Percentiles rank a stretch among this genome's conserved stretches.
phyloP scores from a whole-genome alignment of 129 eudicot species.

The Tanacetum coccineum region DNA sequence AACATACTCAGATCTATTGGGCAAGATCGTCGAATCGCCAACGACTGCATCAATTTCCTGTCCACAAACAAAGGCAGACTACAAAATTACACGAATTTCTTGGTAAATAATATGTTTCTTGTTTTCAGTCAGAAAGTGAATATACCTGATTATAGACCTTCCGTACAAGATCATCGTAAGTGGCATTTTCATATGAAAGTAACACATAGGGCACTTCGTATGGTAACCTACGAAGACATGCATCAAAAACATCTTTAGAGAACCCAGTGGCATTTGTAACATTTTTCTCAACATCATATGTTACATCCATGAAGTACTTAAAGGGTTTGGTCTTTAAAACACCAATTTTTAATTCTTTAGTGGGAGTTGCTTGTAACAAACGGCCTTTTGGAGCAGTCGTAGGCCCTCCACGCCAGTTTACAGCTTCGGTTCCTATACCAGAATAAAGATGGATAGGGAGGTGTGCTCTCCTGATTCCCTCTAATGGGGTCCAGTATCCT shows the following conservation, averaged over 20 bases:
- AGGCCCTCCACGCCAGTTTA: constrained; percentile 13
- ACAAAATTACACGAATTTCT: neutral
- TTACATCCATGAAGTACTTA: constrained; percentile 22
- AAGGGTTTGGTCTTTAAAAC: constrained; percentile 28
- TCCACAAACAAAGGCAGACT: too few relatives aligned
- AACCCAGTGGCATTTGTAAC: constrained; percentile 26
- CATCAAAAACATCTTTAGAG: constrained; percentile 44
- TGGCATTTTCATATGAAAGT: constrained; percentile 24
- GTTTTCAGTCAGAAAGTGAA: neutral
- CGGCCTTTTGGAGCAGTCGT: neutral
- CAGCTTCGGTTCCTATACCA: neutral
- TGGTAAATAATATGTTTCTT: neutral
- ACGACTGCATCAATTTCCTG: constrained; percentile 37
- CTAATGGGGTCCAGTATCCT: constrained; percentile 39
- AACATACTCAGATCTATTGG: constrained; percentile 34
- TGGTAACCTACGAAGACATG: constrained; percentile 26
- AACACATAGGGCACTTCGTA: constrained; percentile 29
- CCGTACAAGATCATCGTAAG: constrained; percentile 37
- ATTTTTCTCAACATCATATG: constrained; percentile 18
- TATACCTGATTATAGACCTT: constrained; percentile 40
- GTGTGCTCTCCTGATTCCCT: constrained; percentile 28
- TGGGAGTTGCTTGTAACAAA: neutral
- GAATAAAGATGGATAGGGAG: neutral
- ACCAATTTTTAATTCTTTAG: constrained; percentile 33
- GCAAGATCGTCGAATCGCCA: constrained; percentile 42